phyloP scores from a whole-genome alignment of 148 eudicot genomes.

The Chenopodium formosanum region DNA sequence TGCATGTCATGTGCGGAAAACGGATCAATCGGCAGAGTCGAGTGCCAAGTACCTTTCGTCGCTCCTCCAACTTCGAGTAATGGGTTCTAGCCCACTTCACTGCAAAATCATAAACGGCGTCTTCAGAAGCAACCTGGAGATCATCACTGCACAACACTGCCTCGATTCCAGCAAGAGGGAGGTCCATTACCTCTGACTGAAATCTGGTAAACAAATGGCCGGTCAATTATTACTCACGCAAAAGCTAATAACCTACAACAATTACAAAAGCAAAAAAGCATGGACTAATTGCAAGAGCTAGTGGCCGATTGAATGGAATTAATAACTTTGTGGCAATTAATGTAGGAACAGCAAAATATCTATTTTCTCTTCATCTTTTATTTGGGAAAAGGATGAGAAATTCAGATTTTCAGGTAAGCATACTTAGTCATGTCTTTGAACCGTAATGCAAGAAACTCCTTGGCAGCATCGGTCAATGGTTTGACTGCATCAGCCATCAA shows the following conservation, averaged over 20 bases:
- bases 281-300: not conserved
- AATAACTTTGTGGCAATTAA: not conserved
- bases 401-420: slow-evolving; percentile 18
- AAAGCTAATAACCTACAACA: not conserved
- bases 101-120: slow-evolving; percentile 60
- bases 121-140: slow-evolving; percentile 77
- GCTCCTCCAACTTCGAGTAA: slow-evolving; percentile 51
- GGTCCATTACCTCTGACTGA: slow-evolving; percentile 59
- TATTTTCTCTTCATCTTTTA: not conserved
- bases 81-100: slow-evolving; percentile 67
- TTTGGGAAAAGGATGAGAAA: not conserved
- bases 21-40: slow-evolving; percentile 56
- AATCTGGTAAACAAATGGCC: slow-evolving; percentile 37
- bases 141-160: slow-evolving; percentile 63
- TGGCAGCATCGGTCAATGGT: slow-evolving; percentile 67
- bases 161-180: slow-evolving; percentile 68
- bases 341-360: not conserved
- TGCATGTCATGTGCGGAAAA: slow-evolving; percentile 65
- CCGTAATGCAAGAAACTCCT: slow-evolving; percentile 52
- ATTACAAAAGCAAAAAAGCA: not conserved
- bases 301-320: not conserved
- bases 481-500: slow-evolving; percentile 66
- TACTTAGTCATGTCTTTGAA: slow-evolving; percentile 68
- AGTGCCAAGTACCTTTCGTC: slow-evolving; percentile 44
- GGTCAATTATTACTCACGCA: not conserved